A percentile compares a stretch with the other conserved stretches of the same genome.
Evolutionary conservation across 768 basidiomycete species (phyloP).

Genomic region (Tricholomella constricta): DNA sequence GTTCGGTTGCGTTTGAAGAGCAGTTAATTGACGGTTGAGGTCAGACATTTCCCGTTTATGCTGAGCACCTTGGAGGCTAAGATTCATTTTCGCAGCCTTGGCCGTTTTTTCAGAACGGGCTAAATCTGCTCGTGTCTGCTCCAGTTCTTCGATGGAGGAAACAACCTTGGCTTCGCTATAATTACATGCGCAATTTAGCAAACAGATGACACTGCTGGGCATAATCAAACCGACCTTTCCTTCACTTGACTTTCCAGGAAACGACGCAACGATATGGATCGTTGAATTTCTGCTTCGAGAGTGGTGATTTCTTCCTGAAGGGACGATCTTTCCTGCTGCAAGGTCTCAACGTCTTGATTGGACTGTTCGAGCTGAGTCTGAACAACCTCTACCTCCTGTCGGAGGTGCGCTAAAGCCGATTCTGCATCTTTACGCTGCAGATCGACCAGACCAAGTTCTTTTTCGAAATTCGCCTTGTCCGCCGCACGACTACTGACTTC

Average conservation of each 20-base stretch:
- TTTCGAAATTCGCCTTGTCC: constrained; percentile 33
- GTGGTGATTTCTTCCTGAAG: constrained; percentile 59
- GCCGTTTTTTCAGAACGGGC: constrained; percentile 57
- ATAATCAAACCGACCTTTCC: constrained; percentile 50
- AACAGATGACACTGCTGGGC: not conserved
- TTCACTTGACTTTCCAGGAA: constrained; percentile 64
- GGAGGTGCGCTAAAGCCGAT: constrained; percentile 35
- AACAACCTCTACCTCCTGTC: constrained; percentile 35
- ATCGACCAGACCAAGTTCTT: constrained; percentile 31
- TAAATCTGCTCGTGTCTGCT: constrained; percentile 44
- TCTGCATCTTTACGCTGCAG: constrained; percentile 32
- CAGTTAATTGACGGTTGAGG: constrained; percentile 57
- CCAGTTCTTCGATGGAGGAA: constrained; percentile 40
- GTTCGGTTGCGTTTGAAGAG: constrained; percentile 54
- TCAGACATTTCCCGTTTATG: constrained; percentile 64
- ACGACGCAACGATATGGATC: constrained; percentile 58
- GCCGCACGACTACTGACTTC: constrained; percentile 34
- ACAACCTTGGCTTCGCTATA: constrained; percentile 50
- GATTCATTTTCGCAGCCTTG: constrained; percentile 65
- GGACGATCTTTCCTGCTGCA: constrained; percentile 51
- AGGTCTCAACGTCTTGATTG: constrained; percentile 32
- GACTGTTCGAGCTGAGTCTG: constrained; percentile 44
- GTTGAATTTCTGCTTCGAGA: constrained; percentile 67
- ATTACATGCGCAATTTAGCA: constrained; percentile 3
- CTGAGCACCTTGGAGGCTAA: constrained; percentile 64